A percentile compares a stretch with the other conserved stretches of the same genome.
These are phyloP conservation scores for Pilaira anomala DNA, from an alignment of 192 early-diverging fungal genomes.

Conservation along the genomic window DNA sequence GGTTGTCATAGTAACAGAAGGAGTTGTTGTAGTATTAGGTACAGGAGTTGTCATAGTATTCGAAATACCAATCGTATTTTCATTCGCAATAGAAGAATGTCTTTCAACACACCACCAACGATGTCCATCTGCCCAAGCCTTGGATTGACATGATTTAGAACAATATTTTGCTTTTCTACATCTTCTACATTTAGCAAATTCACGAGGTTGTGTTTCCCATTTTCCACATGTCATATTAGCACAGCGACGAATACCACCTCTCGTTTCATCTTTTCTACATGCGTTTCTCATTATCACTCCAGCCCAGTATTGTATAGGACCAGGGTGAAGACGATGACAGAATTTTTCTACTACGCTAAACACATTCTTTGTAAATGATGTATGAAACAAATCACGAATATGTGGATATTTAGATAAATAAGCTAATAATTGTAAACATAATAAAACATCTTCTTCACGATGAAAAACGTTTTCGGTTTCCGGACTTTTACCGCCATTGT, in stretches of 20 bases:
- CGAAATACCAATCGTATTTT: background rate
- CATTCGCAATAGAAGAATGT: conserved; percentile 1
- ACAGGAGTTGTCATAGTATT: background rate
- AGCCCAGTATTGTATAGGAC: conserved; percentile 72
- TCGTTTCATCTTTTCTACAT: conserved; percentile 72
- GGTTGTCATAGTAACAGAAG: background rate
- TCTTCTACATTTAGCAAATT: conserved; percentile 84
- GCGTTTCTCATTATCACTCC: conserved; percentile 77
- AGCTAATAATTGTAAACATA: conserved; percentile 82
- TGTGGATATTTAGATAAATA: conserved; percentile 91
- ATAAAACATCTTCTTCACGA: conserved; percentile 79
- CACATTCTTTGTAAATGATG: conserved; percentile 53
- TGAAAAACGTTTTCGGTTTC: conserved; percentile 47
- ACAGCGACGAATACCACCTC: conserved; percentile 70
- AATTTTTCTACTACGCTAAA: conserved; percentile 75
- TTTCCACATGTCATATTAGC: conserved; percentile 75
- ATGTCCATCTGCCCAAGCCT: conserved; percentile 77
- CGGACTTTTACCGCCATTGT: background rate
- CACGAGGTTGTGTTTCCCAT: conserved; percentile 67
- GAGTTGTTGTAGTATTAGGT: background rate
- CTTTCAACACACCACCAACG: conserved; percentile 76
- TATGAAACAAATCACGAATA: conserved; percentile 60
- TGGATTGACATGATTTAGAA: conserved; percentile 69
- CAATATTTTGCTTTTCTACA: conserved; percentile 89
- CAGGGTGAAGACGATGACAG: conserved; percentile 60